Evolutionary conservation across 306 rosid genomes (phyloP).

Genomic region (Rosa rugosa): DNA sequence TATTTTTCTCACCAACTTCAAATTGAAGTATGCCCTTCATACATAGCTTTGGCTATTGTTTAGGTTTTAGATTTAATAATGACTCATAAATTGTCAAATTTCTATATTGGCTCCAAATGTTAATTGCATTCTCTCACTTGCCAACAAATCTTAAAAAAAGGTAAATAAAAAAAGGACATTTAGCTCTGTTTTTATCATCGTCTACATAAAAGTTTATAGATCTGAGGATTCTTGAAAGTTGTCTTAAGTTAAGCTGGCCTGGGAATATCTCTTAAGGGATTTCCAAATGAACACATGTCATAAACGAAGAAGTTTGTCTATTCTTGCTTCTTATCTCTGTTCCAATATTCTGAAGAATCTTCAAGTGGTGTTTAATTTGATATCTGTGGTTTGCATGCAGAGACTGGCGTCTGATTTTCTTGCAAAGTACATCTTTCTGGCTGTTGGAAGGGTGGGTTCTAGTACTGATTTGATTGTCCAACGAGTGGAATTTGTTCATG

Average conservation of each 20-base stretch:
- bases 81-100: not conserved
- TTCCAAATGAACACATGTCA: not conserved
- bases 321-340: not conserved
- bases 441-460: slow-evolving; percentile 98
- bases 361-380: not conserved
- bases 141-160: no score
- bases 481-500: slow-evolving; percentile 90
- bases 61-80: not conserved
- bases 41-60: not conserved
- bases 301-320: not conserved
- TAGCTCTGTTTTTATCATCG: not conserved
- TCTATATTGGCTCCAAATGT: not conserved
- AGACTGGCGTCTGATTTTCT: slow-evolving; percentile 94
- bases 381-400: slow-evolving; percentile 44
- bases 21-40: slow-evolving; percentile 1
- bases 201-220: not conserved
- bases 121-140: not conserved
- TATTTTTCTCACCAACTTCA: slow-evolving; percentile 16
- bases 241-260: not conserved
- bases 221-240: not conserved
- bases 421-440: slow-evolving; percentile 73
- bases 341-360: not conserved
- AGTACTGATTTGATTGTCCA: slow-evolving; percentile 91
- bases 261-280: not conserved
- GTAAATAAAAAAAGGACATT: not conserved